These are phyloP conservation scores for Bacidia rubella DNA, from an alignment of 495 filamentous ascomycete species.

Conservation along the genomic window DNA sequence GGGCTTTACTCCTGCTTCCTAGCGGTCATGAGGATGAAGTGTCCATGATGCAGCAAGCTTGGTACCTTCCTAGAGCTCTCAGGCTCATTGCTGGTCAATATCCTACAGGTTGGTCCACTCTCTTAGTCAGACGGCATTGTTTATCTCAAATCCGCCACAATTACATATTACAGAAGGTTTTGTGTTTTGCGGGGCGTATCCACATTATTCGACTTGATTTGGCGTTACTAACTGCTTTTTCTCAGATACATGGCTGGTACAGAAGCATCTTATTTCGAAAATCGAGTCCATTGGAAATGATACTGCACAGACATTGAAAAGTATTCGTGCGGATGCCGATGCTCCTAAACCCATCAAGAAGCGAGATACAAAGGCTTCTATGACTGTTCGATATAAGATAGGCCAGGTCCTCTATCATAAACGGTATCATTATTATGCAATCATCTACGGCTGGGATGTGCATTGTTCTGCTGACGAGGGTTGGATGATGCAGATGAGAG, in stretches of 20 bases:
- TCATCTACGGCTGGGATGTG: slow-evolving; percentile 79
- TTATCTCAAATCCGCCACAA: too few species aligned
- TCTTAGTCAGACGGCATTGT: slow-evolving; percentile 22
- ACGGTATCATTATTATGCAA: slow-evolving; percentile 63
- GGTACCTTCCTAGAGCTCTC: slow-evolving; percentile 53
- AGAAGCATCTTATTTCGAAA: slow-evolving; percentile 50
- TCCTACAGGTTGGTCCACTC: slow-evolving; percentile 10
- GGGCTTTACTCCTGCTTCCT: slow-evolving; percentile 57
- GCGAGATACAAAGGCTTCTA: slow-evolving; percentile 24
- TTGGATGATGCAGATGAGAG: slow-evolving; percentile 47
- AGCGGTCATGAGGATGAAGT: slow-evolving; percentile 25
- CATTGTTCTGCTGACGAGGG: slow-evolving; percentile 38
- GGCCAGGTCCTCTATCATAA: slow-evolving; percentile 77
- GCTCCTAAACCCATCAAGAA: slow-evolving; percentile 41
- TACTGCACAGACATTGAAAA: slow-evolving; percentile 39
- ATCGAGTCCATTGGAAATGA: slow-evolving; percentile 32
- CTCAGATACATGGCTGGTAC: slow-evolving; percentile 48
- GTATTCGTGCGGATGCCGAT: slow-evolving; percentile 46
- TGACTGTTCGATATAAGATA: slow-evolving; percentile 51
- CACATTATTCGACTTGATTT: too few species aligned
- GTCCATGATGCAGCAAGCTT: slow-evolving; percentile 36
- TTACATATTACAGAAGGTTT: too few species aligned
- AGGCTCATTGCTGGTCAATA: slow-evolving; percentile 51
- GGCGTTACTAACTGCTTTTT: neutral
- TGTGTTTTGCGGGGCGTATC: too few species aligned